These are phyloP conservation scores for Scleroderma citrinum DNA, from an alignment of 768 basidiomycete genomes.

Conservation along the genomic window DNA sequence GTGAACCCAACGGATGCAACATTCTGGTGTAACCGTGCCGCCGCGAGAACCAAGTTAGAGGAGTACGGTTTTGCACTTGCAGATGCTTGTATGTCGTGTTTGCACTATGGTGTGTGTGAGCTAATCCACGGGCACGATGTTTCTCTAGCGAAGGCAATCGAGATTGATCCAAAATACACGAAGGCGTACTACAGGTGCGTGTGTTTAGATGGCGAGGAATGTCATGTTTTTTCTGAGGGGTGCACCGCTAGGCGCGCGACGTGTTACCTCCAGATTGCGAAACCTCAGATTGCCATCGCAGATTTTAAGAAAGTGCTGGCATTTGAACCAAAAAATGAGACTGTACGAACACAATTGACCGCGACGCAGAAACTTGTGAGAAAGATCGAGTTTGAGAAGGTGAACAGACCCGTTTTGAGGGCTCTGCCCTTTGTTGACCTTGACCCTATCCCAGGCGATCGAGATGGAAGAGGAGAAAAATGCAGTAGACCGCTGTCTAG, in stretches of 20 bases:
- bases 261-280: conserved; percentile 85
- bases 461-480: conserved; percentile 86
- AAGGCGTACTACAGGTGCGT: conserved; percentile 84
- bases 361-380: conserved; percentile 89
- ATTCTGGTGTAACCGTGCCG: conserved; percentile 92
- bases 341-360: conserved; percentile 72
- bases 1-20: conserved; percentile 86
- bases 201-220: not conserved
- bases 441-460: conserved; percentile 62
- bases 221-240: not conserved
- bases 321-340: conserved; percentile 82
- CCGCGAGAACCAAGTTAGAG: conserved; percentile 87
- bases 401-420: conserved; percentile 17
- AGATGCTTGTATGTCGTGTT: conserved; percentile 67
- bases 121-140: conserved; percentile 8
- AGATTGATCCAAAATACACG: conserved; percentile 81
- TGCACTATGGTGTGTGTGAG: conserved; percentile 6
- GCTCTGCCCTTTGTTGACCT: not conserved
- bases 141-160: conserved; percentile 69
- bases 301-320: conserved; percentile 83
- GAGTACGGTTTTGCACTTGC: conserved; percentile 88
- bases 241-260: conserved; percentile 62
- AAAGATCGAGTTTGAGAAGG: conserved; percentile 90
- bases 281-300: conserved; percentile 76
- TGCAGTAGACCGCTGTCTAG: conserved; percentile 65